Base-by-base conservation (phyloP, 768 basidiomycete genomes). In the Dioszegia crocea region DNA sequence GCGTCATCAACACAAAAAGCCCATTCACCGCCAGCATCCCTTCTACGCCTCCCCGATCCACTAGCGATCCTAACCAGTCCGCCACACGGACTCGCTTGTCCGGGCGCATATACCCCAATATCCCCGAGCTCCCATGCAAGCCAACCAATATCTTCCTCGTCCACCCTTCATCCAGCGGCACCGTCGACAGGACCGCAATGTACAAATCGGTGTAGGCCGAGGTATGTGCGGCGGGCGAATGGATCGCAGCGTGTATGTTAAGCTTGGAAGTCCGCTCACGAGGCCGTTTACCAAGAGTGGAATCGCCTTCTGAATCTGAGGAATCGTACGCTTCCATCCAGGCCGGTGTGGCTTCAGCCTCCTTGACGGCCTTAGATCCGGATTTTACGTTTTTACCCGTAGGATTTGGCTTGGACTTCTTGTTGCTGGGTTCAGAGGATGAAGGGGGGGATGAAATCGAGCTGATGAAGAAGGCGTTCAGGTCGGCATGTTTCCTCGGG, bases 21-120 rank as follows among this genome's bases (percentile, higher is more conserved):
- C 89, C 87, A 67, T 98, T 98, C 64, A 99, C 81, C 1, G 90
- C 91, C 43, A 98, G 80, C 56, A 99, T 81, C 1, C 91, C 96
- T 16, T 88, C 82, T 0, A 85, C 83, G 1, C 91, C 92, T 31
- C 92, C 91, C n/a, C 44, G 23, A 58, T 69, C 65, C 46, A 72
- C 71, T 58, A 63, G 45, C 16, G 59, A 59, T 38, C 73, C 70
- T 21, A 76, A 51, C 75, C 75, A 76, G 61, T 76, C 75, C 29
- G 75, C 74, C 17, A 76, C 68, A n/a, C 75, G 44, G 3, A 76
- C 56, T 17, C 72, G 62, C 53, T 68, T 57, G 19, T 69, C 71
- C 39, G 65, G 43, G 27, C 60, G 60, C 57, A 73, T 65, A 57
- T 67, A 59, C 2, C 67, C 61, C 29, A 73, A 31, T 24, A 73